phyloP scores from a whole-genome alignment of 345 rosid genomes.

The Chamaenerion angustifolium region DNA sequence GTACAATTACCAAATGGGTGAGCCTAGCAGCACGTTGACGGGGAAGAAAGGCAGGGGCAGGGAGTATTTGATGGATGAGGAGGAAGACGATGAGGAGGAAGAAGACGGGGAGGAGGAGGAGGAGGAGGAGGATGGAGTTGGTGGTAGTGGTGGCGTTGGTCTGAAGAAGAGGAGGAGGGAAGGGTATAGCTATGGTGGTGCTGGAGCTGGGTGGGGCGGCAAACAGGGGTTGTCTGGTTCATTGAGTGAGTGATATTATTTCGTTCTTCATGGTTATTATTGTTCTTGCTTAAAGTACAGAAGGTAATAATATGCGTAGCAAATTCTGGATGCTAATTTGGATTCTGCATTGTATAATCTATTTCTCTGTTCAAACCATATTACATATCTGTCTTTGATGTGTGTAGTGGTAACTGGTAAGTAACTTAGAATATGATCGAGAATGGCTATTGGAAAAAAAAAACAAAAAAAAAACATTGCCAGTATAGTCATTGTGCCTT shows the following conservation, averaged over 20 bases:
- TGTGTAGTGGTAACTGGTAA: too few species aligned
- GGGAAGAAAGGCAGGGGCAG: constrained; percentile 56
- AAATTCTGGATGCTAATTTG: too few species aligned
- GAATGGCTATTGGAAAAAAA: too few species aligned
- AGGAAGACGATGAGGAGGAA: constrained; percentile 27
- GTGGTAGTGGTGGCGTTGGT: constrained; percentile 22
- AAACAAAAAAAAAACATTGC: too few species aligned
- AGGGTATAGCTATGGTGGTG: constrained; percentile 35
- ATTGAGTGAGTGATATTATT: constrained; percentile 24
- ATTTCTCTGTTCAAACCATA: too few species aligned
- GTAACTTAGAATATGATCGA: too few species aligned
- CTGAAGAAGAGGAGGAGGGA: constrained; percentile 79
- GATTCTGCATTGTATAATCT: too few species aligned
- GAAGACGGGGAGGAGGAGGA: constrained; percentile 31
- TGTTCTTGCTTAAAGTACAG: too few species aligned
- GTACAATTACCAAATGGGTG: constrained; percentile 34
- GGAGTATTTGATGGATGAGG: constrained; percentile 47
- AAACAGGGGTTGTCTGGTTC: constrained; percentile 34
- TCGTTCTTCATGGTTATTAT: neutral
- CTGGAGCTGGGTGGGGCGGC: constrained; percentile 39
- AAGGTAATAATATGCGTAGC: too few species aligned
- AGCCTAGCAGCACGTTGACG: constrained; percentile 27
- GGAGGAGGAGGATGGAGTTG: constrained; percentile 25
- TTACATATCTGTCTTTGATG: too few species aligned
- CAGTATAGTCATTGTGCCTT: too few species aligned